Conservation (phyloP, 225 moss, liverwort and hornwort species). For the Antitrichia curtipendula region DNA sequence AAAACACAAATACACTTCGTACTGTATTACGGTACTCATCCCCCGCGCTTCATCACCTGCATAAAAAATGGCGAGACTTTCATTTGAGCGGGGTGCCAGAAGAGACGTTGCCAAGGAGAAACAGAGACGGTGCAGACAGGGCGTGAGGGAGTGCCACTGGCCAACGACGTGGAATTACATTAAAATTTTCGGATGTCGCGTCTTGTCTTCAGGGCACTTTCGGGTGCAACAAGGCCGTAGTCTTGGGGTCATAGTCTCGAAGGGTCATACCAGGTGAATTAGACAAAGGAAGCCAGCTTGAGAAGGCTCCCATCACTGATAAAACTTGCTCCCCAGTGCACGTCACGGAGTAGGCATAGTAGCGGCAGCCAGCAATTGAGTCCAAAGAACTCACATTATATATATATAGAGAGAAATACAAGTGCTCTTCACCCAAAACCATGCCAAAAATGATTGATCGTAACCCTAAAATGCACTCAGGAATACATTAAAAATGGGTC, state of each 20-base stretch:
- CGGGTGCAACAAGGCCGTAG: background rate
- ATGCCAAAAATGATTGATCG: background rate
- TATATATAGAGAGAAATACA: background rate
- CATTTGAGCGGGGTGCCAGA: background rate
- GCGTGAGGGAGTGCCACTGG: background rate
- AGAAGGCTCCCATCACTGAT: background rate
- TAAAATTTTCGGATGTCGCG: background rate
- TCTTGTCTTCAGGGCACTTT: too few relatives aligned
- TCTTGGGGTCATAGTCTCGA: background rate
- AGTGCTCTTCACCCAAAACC: background rate
- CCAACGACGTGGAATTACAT: background rate
- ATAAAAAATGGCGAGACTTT: background rate
- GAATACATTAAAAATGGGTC: background rate
- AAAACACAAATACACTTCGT: background rate
- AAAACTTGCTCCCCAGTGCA: background rate
- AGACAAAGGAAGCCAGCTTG: background rate
- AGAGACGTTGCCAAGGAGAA: background rate
- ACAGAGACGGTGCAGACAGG: background rate
- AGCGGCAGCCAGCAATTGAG: background rate
- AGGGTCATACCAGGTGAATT: background rate
- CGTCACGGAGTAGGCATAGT: background rate
- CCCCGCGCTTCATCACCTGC: background rate
- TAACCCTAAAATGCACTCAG: background rate
- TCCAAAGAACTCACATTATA: background rate
- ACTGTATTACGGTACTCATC: background rate